Percentiles rank a stretch among this genome's conserved stretches.
These are phyloP conservation scores for Candida koratica DNA, from an alignment of 805 yeast species.

Conservation along the genomic window DNA sequence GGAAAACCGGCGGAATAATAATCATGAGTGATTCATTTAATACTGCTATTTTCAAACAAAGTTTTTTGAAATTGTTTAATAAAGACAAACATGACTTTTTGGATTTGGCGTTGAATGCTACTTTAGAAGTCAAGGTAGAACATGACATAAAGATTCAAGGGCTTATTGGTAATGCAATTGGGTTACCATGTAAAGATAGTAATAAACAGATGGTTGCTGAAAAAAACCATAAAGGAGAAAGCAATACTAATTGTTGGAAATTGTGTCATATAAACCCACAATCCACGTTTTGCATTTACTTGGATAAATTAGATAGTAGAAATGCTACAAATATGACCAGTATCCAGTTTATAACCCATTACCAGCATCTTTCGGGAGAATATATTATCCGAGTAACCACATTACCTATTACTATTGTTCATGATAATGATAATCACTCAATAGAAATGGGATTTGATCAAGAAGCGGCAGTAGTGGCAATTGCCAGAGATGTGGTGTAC, in stretches of 20 bases:
- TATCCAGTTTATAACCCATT: conserved; percentile 85
- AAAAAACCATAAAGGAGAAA: conserved; percentile 11
- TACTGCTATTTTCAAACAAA: conserved; percentile 90
- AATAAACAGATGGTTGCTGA: conserved; percentile 7
- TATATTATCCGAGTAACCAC: conserved; percentile 90
- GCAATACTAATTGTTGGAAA: conserved; percentile 29
- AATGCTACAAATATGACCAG: conserved; percentile 29
- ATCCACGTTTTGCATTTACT: conserved; percentile 84
- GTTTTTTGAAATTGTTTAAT: conserved; percentile 79
- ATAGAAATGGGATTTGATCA: conserved; percentile 82
- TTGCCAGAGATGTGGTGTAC: conserved; percentile 84
- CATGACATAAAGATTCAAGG: conserved; percentile 88
- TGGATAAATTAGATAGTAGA: conserved; percentile 45
- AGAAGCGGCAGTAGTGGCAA: conserved; percentile 94
- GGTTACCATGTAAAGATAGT: conserved; percentile 53
- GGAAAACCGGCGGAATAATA: conserved; percentile 85
- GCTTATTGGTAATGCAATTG: conserved; percentile 86
- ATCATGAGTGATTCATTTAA: conserved; percentile 90
- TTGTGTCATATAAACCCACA: conserved; percentile 82
- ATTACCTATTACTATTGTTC: conserved; percentile 45
- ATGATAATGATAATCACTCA: conserved; percentile 47
- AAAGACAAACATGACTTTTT: conserved; percentile 79
- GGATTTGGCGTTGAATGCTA: conserved; percentile 86
- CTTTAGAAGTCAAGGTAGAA: conserved; percentile 81
- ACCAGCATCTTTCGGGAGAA: conserved; percentile 94